Conservation (phyloP, 345 rosid species). For the Excoecaria cochinchinensis region DNA sequence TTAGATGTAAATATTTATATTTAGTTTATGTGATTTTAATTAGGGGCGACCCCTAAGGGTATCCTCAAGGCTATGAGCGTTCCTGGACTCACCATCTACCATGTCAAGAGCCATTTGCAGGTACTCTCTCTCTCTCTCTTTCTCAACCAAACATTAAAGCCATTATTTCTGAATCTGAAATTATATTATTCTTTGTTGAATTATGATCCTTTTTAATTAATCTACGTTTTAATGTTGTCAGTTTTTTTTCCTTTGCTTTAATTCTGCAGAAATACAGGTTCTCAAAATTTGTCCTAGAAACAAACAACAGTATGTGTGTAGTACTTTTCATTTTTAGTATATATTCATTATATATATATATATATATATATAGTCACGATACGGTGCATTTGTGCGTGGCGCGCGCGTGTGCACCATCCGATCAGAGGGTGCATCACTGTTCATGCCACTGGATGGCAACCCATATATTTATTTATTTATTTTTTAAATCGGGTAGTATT, state of each 20-base stretch:
- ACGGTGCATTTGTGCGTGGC: too few species aligned
- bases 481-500: neutral
- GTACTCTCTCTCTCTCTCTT: slow-evolving; percentile 19
- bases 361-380: too few species aligned
- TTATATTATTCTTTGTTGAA: neutral
- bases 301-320: slow-evolving; percentile 39
- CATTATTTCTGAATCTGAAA: slow-evolving; percentile 1
- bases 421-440: too few species aligned
- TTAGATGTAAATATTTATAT: too few species aligned
- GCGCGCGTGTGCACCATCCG: too few species aligned
- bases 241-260: neutral
- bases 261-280: slow-evolving; percentile 61
- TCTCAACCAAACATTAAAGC: too few species aligned
- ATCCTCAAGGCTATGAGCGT: slow-evolving; percentile 54
- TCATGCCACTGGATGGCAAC: too few species aligned
- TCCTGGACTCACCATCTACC: slow-evolving; percentile 54
- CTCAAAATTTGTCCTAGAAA: slow-evolving; percentile 53
- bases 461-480: neutral
- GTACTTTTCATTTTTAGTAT: neutral
- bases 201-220: too few species aligned
- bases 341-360: neutral
- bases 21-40: neutral
- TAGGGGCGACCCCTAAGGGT: slow-evolving; percentile 72
- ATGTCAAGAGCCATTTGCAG: slow-evolving; percentile 78
- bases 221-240: too few species aligned